Evolutionary conservation across 2,329 filamentous ascomycete species (phyloP), one percentile per base, ranked within the genome.

Genomic region (Fusarium staphyleae): DNA sequence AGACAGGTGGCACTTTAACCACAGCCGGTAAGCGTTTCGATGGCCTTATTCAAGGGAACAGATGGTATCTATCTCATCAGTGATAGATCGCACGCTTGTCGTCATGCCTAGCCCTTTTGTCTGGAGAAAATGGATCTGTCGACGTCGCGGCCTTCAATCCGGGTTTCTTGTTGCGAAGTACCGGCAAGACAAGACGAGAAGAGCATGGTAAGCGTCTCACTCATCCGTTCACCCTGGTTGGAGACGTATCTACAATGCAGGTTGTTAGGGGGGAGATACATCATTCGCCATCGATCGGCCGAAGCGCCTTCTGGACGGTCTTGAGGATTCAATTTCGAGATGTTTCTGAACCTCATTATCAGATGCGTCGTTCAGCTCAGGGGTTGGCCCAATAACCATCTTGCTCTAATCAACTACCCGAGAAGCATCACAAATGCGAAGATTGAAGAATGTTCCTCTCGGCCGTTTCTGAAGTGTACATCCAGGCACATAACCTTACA

Each of bases 311-410:
- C n/a, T 13, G 16, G 40, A 32, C 16, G 33, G 42, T 49, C 48
- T 49, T 39, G 45, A 37, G 50, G 30, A 41, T 19, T 49, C 35
- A 41, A 42, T 28, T 32, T 59, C 47, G 44, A 47, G 52, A 42
- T 50, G 47, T 44, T 57, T 36, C 56, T 48, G 56, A 52, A 46
- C 55, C 52, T 50, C 39, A 48, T 33, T 13, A 48, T 53, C 46
- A 52, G 55, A 50, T 59, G 56, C 45, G 48, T 48, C 33, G 39
- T 46, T 47, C 28, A 37, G 44, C 24, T 45, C 50, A 42, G 41
- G 39, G 44, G 48, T 48, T 52, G 15, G n/a, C 24, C 35, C 46
- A 12, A 22, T 29, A 33, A 35, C 36, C 22, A 13, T 24, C 36
- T 45, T 28, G 52, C 26, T 48, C 48, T 37, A 49, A n/a, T n/a